Conservation (phyloP, 352 stramenopile genomes). For the Achlya hypogyna region DNA sequence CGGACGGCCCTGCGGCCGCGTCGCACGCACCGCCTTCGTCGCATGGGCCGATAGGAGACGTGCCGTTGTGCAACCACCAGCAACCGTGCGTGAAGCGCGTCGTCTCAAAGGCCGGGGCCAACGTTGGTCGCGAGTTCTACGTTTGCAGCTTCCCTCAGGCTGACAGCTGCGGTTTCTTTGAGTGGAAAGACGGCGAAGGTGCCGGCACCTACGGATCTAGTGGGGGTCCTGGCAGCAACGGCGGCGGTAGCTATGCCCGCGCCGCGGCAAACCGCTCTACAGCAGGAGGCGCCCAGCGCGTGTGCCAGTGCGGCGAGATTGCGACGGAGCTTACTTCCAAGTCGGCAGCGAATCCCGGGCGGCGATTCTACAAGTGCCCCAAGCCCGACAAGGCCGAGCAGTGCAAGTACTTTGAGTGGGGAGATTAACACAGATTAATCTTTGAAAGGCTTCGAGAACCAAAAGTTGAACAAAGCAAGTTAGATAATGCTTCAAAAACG, state of each 20-base stretch:
- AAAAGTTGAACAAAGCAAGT: no score
- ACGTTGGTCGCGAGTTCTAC: conserved; percentile 91
- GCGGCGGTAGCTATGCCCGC: background rate
- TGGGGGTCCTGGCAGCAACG: background rate
- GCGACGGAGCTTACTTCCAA: conserved; percentile 47
- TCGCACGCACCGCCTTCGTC: background rate
- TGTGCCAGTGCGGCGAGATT: conserved; percentile 39
- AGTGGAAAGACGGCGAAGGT: conserved; percentile 84
- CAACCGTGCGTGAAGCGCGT: conserved; percentile 36
- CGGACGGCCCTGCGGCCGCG: conserved; percentile 34
- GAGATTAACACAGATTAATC: conserved; percentile 25
- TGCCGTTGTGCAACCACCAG: conserved; percentile 40
- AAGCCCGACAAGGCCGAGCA: conserved; percentile 63
- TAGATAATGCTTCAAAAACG: no score
- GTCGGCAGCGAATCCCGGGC: conserved; percentile 80
- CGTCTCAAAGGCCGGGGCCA: conserved; percentile 43
- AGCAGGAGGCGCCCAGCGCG: background rate
- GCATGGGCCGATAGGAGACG: background rate
- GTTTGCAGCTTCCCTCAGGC: conserved; percentile 64
- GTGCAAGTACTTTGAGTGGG: conserved; percentile 92
- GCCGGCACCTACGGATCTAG: background rate
- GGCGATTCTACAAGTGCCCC: conserved; percentile 90
- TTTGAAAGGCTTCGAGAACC: no score
- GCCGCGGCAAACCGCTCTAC: background rate
- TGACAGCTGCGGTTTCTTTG: conserved; percentile 84